Evolutionary conservation across 2,329 filamentous ascomycete species (phyloP).

Genomic region (Thielaviopsis punctulata): DNA sequence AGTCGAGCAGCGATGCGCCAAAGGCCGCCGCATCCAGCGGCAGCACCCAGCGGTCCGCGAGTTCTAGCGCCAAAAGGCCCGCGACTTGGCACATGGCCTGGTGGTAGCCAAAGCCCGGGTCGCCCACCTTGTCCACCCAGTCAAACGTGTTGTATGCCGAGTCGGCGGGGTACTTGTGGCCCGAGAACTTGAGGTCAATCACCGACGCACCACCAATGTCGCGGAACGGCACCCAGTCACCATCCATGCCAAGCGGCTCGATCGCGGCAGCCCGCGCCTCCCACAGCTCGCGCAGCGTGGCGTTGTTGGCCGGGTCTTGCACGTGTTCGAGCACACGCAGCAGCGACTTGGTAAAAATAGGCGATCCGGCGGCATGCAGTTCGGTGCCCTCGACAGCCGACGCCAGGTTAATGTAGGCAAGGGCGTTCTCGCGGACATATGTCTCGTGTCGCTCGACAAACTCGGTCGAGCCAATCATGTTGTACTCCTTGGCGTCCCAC

Average conservation of each 20-base stretch:
- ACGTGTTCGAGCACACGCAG: slow-evolving; percentile 58
- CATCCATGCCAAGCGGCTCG: slow-evolving; percentile 52
- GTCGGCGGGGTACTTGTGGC: slow-evolving; percentile 51
- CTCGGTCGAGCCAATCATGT: slow-evolving; percentile 84
- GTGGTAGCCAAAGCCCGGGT: slow-evolving; percentile 74
- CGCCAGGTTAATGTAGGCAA: slow-evolving; percentile 86
- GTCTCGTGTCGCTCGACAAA: slow-evolving; percentile 78
- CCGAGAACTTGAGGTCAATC: slow-evolving; percentile 65
- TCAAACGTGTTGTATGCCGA: slow-evolving; percentile 83
- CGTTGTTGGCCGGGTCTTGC: slow-evolving; percentile 52
- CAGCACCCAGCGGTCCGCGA: slow-evolving; percentile 63
- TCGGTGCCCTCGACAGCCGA: slow-evolving; percentile 43
- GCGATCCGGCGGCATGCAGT: slow-evolving; percentile 66
- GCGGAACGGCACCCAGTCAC: slow-evolving; percentile 83
- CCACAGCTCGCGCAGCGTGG: slow-evolving; percentile 61
- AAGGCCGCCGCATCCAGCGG: slow-evolving; percentile 70
- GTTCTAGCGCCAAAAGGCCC: slow-evolving; percentile 66
- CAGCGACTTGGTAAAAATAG: slow-evolving; percentile 58
- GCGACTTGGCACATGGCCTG: slow-evolving; percentile 61
- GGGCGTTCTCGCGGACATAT: slow-evolving; percentile 51
- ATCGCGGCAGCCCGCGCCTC: slow-evolving; percentile 43
- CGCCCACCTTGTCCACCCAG: slow-evolving; percentile 64
- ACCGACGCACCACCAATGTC: slow-evolving; percentile 78
- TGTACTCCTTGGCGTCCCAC: slow-evolving; percentile 91
- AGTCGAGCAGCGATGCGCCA: slow-evolving; percentile 43